These are phyloP conservation scores for Nakaseomyces nivariensis DNA, from an alignment of 1,139 yeast genomes.

Conservation along the genomic window DNA sequence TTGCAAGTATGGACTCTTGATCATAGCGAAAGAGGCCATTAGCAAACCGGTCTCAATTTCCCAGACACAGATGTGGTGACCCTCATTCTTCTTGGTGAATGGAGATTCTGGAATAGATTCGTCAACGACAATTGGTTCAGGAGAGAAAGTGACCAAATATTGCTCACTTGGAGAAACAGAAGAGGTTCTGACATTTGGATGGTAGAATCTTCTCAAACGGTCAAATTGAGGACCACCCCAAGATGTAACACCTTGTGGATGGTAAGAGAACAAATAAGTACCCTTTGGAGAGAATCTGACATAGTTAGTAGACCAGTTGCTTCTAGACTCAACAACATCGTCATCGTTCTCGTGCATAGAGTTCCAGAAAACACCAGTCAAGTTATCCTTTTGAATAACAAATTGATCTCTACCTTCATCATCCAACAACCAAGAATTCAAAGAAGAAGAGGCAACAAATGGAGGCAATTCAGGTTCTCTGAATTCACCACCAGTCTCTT, in stretches of 20 bases:
- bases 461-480: slow-evolving; percentile 62
- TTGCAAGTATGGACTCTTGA: slow-evolving; percentile 71
- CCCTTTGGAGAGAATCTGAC: slow-evolving; percentile 94
- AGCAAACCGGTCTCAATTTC: slow-evolving; percentile 77
- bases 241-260: slow-evolving; percentile 89
- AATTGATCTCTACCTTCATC: slow-evolving; percentile 85
- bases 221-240: slow-evolving; percentile 90
- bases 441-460: slow-evolving; percentile 66
- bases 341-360: slow-evolving; percentile 69
- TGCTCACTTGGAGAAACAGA: slow-evolving; percentile 92
- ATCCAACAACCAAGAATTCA: slow-evolving; percentile 88
- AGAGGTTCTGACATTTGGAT: slow-evolving; percentile 79
- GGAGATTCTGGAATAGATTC: slow-evolving; percentile 60
- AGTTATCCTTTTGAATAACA: slow-evolving; percentile 67
- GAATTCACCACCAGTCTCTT: slow-evolving; percentile 58
- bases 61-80: slow-evolving; percentile 94
- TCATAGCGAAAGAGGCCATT: slow-evolving; percentile 81
- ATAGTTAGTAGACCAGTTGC: slow-evolving; percentile 70
- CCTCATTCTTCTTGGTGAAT: slow-evolving; percentile 79
- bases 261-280: slow-evolving; percentile 75
- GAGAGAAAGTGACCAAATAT: slow-evolving; percentile 83
- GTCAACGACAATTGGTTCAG: slow-evolving; percentile 62
- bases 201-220: slow-evolving; percentile 69
- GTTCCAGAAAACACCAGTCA: slow-evolving; percentile 84
- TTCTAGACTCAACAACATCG: slow-evolving; percentile 66